Percentiles rank a stretch among this genome's conserved stretches.
Evolutionary conservation across 495 filamentous ascomycete genomes (phyloP).

Genomic region (Ramalina intermedia): DNA sequence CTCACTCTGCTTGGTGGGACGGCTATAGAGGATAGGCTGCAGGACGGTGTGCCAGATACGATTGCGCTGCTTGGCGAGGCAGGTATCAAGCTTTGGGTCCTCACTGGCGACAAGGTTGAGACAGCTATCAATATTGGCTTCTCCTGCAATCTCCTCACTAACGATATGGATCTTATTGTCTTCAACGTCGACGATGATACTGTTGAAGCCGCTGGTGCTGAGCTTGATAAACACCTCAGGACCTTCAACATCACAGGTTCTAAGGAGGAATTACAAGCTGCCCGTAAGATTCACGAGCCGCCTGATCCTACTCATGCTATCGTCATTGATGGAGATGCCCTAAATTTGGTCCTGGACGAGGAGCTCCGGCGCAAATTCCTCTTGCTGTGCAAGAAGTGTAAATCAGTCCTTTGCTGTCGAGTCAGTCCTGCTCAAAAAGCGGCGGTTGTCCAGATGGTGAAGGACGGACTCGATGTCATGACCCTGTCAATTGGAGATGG

Average conservation of each 20-base stretch:
- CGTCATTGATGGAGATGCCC: slow-evolving; percentile 88
- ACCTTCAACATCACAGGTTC: slow-evolving; percentile 71
- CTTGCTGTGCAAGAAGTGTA: slow-evolving; percentile 92
- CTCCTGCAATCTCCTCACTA: slow-evolving; percentile 93
- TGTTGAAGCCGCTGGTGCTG: slow-evolving; percentile 42
- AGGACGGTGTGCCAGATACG: slow-evolving; percentile 94
- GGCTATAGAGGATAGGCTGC: slow-evolving; percentile 93
- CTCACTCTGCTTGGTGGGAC: slow-evolving; percentile 86
- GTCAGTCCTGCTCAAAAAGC: slow-evolving; percentile 96
- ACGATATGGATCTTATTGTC: slow-evolving; percentile 92
- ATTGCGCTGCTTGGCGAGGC: slow-evolving; percentile 86
- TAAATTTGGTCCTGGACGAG: slow-evolving; percentile 79
- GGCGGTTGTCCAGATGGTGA: slow-evolving; percentile 92
- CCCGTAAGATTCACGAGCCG: slow-evolving; percentile 66
- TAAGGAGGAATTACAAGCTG: slow-evolving; percentile 70
- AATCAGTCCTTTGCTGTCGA: slow-evolving; percentile 92
- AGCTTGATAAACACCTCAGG: slow-evolving; percentile 58
- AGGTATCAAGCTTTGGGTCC: slow-evolving; percentile 98
- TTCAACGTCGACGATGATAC: slow-evolving; percentile 73
- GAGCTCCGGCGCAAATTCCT: slow-evolving; percentile 80
- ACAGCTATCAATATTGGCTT: slow-evolving; percentile 99
- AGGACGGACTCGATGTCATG: slow-evolving; percentile 88
- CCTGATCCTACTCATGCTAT: slow-evolving; percentile 87
- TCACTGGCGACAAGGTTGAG: slow-evolving; percentile 97
- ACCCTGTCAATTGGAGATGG: slow-evolving; percentile 94